These are phyloP conservation scores for Rhizopus arrhizus DNA, from an alignment of 371 early-diverging fungal genomes.

Conservation along the genomic window DNA sequence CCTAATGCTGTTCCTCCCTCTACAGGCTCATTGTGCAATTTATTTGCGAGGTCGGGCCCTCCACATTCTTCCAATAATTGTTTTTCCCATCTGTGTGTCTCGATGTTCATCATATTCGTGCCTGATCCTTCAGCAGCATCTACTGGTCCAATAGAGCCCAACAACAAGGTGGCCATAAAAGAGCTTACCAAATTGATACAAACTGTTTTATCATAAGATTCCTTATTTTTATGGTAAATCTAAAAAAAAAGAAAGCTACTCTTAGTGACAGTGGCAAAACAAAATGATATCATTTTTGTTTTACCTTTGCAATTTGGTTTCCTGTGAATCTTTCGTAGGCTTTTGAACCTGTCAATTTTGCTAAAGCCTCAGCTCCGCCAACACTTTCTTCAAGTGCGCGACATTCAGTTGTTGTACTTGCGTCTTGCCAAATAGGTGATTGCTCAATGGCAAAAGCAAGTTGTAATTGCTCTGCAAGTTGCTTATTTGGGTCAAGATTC, in stretches of 20 bases:
- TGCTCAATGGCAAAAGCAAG: constrained; percentile 62
- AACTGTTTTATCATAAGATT: constrained; percentile 46
- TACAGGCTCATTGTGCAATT: constrained; percentile 47
- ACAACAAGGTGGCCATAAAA: constrained; percentile 68
- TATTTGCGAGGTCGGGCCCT: constrained; percentile 37
- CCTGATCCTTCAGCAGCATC: constrained; percentile 83
- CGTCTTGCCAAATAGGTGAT: constrained; percentile 88
- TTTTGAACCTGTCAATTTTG: constrained; percentile 71
- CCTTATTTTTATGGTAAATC: constrained; percentile 37
- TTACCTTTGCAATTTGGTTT: constrained; percentile 73
- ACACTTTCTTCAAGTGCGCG: constrained; percentile 57
- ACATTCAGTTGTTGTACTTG: constrained; percentile 74
- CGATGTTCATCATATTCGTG: constrained; percentile 79
- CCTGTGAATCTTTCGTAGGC: constrained; percentile 84
- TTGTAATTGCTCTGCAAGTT: constrained; percentile 57
- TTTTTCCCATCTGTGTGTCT: constrained; percentile 58
- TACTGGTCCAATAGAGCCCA: constrained; percentile 64
- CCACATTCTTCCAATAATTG: constrained; percentile 49
- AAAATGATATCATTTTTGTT: neutral
- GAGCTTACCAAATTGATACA: constrained; percentile 77
- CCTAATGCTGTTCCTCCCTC: constrained; percentile 47
- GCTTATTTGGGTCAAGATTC: constrained; percentile 27
- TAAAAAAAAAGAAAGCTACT: constrained; percentile 10
- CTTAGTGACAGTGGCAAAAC: neutral
- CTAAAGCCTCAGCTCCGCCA: constrained; percentile 64